These are phyloP conservation scores for Yamadazyma taylorii DNA, from an alignment of 1,139 yeast genomes.

Conservation along the genomic window DNA sequence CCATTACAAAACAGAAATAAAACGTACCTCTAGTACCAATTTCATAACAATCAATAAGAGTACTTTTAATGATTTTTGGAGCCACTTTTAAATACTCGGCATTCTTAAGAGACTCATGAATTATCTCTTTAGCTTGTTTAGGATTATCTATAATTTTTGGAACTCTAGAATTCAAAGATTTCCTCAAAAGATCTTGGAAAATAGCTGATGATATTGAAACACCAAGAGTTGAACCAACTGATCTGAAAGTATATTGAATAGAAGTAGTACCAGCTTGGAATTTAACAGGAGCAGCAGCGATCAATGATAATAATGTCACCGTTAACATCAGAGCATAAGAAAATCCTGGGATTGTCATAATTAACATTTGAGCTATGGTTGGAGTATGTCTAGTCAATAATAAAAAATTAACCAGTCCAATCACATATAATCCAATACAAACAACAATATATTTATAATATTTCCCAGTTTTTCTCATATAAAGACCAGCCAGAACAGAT, in stretches of 20 bases:
- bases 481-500: slow-evolving; percentile 65
- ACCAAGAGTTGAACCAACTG: slow-evolving; percentile 74
- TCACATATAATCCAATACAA: slow-evolving; percentile 17
- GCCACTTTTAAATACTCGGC: slow-evolving; percentile 55
- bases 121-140: slow-evolving; percentile 40
- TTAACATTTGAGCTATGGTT: slow-evolving; percentile 28
- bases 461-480: slow-evolving; percentile 68
- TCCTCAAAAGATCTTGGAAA: slow-evolving; percentile 44
- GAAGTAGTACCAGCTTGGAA: slow-evolving; percentile 75
- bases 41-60: slow-evolving; percentile 49
- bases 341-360: slow-evolving; percentile 50
- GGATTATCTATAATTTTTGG: slow-evolving; percentile 28
- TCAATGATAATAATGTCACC: slow-evolving; percentile 63
- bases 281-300: slow-evolving; percentile 60
- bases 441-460: slow-evolving; percentile 53
- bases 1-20: slow-evolving; percentile 39
- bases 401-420: slow-evolving; percentile 46
- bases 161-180: slow-evolving; percentile 20
- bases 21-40: slow-evolving; percentile 55
- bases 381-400: slow-evolving; percentile 45
- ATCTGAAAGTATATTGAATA: slow-evolving; percentile 72
- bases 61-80: slow-evolving; percentile 47
- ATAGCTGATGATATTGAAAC: slow-evolving; percentile 68
- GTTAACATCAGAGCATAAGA: slow-evolving; percentile 65
- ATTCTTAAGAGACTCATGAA: slow-evolving; percentile 52